A percentile compares a stretch with the other conserved stretches of the same genome.
These are phyloP conservation scores for Pythium aristosporum DNA, from an alignment of 352 stramenopile genomes.

Conservation along the genomic window DNA sequence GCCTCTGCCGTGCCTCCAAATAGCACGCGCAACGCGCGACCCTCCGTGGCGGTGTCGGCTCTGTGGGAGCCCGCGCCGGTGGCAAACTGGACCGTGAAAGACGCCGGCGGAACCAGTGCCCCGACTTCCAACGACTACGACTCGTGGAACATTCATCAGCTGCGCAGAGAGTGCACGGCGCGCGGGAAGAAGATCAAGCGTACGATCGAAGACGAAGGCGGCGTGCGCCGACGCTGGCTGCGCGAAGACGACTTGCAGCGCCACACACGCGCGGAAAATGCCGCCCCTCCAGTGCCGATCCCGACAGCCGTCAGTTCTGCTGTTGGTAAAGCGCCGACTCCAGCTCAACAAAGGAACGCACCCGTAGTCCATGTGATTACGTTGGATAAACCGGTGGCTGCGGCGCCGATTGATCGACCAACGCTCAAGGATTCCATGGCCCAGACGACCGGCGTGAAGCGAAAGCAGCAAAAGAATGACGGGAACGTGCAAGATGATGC, in stretches of 20 bases:
- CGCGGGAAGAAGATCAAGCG: slow-evolving; percentile 2
- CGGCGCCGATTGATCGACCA: background rate
- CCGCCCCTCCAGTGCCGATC: too few relatives aligned
- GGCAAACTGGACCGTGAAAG: background rate
- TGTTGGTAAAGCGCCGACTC: too few relatives aligned
- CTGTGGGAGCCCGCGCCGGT: background rate
- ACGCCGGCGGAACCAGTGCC: background rate
- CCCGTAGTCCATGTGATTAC: background rate
- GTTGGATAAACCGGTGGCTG: background rate
- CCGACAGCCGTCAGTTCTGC: too few relatives aligned
- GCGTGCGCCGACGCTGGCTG: background rate
- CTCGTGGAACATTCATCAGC: background rate
- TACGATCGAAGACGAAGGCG: background rate
- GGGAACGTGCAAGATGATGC: too few relatives aligned
- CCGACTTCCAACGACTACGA: slow-evolving; percentile 6
- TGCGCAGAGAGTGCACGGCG: slow-evolving; percentile 1
- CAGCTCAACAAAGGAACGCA: background rate
- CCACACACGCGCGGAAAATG: too few relatives aligned
- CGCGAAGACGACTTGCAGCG: background rate
- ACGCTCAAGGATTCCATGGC: background rate
- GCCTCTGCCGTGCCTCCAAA: too few relatives aligned
- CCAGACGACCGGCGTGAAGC: background rate
- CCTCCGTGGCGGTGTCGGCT: background rate
- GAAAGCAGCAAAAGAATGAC: background rate
- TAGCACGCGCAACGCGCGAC: too few relatives aligned